phyloP scores from a whole-genome alignment of 2,329 filamentous ascomycete genomes.

The Beauveria sp. region DNA sequence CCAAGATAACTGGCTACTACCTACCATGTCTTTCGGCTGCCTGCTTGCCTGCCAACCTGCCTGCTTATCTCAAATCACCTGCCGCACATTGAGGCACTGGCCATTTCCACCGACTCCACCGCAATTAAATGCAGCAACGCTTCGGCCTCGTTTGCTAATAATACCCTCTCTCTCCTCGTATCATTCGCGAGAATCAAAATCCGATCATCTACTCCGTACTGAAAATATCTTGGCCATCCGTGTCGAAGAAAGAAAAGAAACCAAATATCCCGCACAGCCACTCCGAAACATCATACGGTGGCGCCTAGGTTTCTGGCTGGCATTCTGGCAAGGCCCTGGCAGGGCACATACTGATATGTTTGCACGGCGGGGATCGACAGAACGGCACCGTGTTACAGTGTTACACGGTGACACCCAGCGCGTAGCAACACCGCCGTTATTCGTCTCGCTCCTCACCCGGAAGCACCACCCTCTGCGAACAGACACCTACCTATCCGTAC shows the following conservation, averaged over 20 bases:
- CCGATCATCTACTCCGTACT: background rate
- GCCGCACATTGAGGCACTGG: background rate
- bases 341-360: background rate
- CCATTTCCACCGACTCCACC: constrained; percentile 10
- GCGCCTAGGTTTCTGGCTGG: background rate
- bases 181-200: background rate
- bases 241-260: background rate
- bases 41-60: too few relatives aligned
- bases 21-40: background rate
- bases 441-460: background rate
- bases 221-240: background rate
- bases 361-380: background rate
- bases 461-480: too few relatives aligned
- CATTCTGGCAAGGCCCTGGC: background rate
- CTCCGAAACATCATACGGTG: constrained; percentile 1
- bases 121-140: constrained; percentile 5
- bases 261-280: background rate
- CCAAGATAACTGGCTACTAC: background rate
- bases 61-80: background rate
- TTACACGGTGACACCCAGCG: constrained; percentile 1
- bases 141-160: background rate
- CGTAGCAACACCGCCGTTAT: background rate
- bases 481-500: background rate
- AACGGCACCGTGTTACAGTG: background rate
- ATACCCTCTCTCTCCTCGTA: background rate